Conservation (phyloP, 345 rosid species). For the Gossypium bickii region DNA sequence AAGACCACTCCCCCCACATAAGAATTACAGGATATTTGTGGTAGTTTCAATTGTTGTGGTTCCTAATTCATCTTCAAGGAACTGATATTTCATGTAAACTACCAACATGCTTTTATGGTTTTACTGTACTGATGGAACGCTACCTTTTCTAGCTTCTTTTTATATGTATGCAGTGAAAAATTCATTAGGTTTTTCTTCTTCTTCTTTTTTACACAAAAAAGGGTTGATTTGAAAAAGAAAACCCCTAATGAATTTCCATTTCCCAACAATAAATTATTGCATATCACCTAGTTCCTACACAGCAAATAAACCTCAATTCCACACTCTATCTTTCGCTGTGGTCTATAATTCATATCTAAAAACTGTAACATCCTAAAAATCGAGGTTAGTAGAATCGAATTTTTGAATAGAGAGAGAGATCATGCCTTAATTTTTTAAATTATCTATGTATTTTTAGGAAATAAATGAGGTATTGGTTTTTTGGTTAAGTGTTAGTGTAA, state of each 20-base stretch:
- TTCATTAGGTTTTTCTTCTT: background rate
- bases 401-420: too few relatives aligned
- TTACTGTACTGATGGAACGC: conserved; percentile 31
- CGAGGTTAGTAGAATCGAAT: too few relatives aligned
- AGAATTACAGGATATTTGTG: conserved; percentile 21
- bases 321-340: background rate
- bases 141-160: background rate
- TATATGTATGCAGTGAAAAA: background rate
- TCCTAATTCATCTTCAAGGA: conserved; percentile 34
- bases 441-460: too few relatives aligned
- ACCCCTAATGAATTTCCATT: background rate
- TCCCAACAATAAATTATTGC: background rate
- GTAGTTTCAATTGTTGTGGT: conserved; percentile 35
- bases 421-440: too few relatives aligned
- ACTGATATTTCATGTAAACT: conserved; percentile 36
- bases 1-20: conserved; percentile 28
- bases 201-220: too few relatives aligned
- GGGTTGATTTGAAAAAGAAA: too few relatives aligned
- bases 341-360: background rate
- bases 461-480: too few relatives aligned
- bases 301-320: background rate
- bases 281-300: background rate
- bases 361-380: background rate
- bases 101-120: conserved; percentile 33
- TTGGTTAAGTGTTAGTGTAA: too few relatives aligned